Conservation (phyloP, 139 green algal genomes). For the Astrephomene gubernaculifera region DNA sequence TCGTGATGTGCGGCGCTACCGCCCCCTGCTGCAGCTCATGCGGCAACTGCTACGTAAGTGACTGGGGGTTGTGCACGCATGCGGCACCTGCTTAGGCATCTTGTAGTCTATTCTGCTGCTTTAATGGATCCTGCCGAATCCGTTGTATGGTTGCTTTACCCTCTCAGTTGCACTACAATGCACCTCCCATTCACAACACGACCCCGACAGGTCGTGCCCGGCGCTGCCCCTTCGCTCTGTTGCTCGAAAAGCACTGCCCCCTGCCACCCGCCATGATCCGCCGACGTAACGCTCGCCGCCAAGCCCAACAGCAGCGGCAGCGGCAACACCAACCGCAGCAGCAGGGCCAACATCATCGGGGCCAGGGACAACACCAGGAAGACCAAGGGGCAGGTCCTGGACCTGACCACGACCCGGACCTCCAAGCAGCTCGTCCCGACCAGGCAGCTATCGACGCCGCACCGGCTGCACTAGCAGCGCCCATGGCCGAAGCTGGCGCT, state of each 20-base stretch:
- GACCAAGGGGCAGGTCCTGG: neutral
- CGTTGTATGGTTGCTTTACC: no score
- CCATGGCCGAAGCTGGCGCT: neutral
- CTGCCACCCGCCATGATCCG: slow-evolving; percentile 61
- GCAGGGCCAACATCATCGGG: neutral
- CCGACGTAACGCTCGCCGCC: neutral
- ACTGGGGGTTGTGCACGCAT: no score
- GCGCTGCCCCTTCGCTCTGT: slow-evolving; percentile 67
- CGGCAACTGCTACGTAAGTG: slow-evolving; percentile 21
- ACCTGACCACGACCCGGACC: neutral
- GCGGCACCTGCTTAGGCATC: no score
- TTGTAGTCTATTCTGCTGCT: no score
- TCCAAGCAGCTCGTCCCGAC: no score
- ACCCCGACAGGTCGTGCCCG: slow-evolving; percentile 51
- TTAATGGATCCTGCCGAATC: no score
- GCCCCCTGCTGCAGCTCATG: slow-evolving; percentile 17
- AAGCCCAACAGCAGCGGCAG: neutral
- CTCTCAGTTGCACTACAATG: no score
- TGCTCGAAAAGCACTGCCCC: slow-evolving; percentile 84
- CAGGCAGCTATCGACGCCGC: neutral
- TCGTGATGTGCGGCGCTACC: neutral
- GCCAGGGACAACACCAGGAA: neutral
- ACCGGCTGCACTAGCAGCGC: neutral
- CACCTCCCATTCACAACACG: no score
- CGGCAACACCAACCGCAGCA: neutral